Evolutionary conservation across 2,329 filamentous ascomycete genomes (phyloP).

Genomic region (Paecilomyces sp.): DNA sequence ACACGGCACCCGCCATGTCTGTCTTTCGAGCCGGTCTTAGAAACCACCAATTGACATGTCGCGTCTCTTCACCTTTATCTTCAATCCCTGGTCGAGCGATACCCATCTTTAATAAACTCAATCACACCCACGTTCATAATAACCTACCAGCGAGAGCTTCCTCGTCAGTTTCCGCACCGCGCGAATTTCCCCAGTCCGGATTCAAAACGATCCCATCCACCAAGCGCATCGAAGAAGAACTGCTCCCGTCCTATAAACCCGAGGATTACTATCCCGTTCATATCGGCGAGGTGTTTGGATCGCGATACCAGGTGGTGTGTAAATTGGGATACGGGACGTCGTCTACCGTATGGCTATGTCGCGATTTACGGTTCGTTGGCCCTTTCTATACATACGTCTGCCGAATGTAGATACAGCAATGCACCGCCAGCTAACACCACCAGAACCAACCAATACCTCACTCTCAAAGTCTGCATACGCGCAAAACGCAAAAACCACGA

Average conservation of each 20-base stretch:
- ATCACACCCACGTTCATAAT: not conserved
- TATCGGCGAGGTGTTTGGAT: conserved; percentile 11
- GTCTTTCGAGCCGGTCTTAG: not conserved
- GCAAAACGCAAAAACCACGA: conserved; percentile 10
- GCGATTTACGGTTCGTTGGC: conserved; percentile 6
- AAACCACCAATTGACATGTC: not conserved
- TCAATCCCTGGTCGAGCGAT: not conserved
- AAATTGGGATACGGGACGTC: conserved; percentile 18
- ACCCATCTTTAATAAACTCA: no score
- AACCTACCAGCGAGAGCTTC: not conserved
- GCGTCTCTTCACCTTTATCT: not conserved
- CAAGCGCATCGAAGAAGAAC: conserved; percentile 10
- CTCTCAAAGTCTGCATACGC: conserved; percentile 12
- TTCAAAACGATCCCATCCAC: conserved; percentile 5
- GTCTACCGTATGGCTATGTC: conserved; percentile 17
- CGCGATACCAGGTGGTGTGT: conserved; percentile 14
- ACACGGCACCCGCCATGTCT: not conserved
- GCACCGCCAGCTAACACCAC: not conserved
- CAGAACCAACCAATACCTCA: conserved; percentile 9
- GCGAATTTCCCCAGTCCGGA: conserved; percentile 8
- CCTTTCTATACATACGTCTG: not conserved
- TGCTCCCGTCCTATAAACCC: conserved; percentile 7
- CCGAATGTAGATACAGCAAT: not conserved
- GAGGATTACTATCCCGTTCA: conserved; percentile 10
- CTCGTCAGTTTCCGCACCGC: not conserved